Conservation (phyloP, 2,329 filamentous ascomycete species). For the Hypoxylon sp. region DNA sequence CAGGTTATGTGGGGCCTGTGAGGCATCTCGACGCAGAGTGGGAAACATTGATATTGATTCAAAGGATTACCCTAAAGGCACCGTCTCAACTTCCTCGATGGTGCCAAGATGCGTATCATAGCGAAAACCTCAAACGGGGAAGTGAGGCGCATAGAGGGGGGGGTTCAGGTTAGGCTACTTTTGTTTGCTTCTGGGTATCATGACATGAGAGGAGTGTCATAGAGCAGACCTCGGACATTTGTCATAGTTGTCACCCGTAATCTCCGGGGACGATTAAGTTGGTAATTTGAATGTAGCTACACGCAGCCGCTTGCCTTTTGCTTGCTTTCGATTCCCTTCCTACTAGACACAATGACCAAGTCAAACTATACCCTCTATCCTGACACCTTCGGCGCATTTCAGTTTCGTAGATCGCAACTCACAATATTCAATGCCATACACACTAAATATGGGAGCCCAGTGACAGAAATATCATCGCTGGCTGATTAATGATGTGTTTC, state of each 20-base stretch:
- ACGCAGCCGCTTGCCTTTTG: not conserved
- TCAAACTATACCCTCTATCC: not conserved
- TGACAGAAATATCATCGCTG: not conserved
- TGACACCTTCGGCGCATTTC: not conserved
- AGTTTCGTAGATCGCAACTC: not conserved
- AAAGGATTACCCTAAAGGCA: not conserved
- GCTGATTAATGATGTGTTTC: not conserved
- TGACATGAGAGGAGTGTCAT: not conserved
- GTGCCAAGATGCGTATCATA: not conserved
- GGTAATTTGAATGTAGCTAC: not conserved
- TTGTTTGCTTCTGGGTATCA: not conserved
- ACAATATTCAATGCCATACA: not conserved
- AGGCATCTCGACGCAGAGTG: not conserved
- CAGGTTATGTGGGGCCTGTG: not conserved
- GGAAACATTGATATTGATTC: not conserved
- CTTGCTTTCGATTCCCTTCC: not conserved
- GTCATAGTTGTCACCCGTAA: not conserved
- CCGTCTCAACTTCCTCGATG: not conserved
- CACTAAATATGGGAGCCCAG: not conserved
- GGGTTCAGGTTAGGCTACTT: not conserved
- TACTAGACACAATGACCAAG: not conserved
- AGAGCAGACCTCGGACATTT: not conserved
- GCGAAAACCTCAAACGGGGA: not conserved
- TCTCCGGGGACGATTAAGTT: not conserved
- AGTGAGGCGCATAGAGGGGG: not conserved